A percentile compares a stretch with the other conserved stretches of the same genome.
These are phyloP conservation scores for Boeremia exigua DNA, from an alignment of 2,329 filamentous ascomycete species.

Conservation along the genomic window DNA sequence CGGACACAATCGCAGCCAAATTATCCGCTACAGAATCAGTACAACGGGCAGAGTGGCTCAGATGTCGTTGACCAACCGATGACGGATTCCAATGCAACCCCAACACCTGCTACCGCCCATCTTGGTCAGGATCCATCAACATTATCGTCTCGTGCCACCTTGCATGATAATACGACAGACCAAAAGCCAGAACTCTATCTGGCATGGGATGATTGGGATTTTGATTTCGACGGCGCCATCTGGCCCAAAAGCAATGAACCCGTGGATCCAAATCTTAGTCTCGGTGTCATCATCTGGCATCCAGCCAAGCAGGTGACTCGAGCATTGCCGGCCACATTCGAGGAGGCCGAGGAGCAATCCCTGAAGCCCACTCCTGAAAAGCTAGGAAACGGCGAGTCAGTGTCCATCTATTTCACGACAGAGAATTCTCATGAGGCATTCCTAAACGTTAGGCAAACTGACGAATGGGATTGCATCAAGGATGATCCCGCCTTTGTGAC, in stretches of 20 bases:
- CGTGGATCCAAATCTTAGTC: constrained; percentile 52
- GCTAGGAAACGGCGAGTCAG: constrained; percentile 51
- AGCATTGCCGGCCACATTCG: constrained; percentile 52
- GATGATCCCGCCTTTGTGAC: constrained; percentile 58
- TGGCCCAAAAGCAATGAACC: constrained; percentile 54
- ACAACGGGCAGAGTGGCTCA: constrained; percentile 23
- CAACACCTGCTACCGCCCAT: constrained; percentile 35
- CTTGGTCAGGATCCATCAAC: constrained; percentile 22
- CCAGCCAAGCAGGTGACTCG: constrained; percentile 52
- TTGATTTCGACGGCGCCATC: constrained; percentile 53
- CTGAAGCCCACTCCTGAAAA: constrained; percentile 46
- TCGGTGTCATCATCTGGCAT: constrained; percentile 55
- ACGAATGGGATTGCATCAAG: constrained; percentile 57
- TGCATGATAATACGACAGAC: constrained; percentile 23
- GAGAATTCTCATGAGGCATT: constrained; percentile 53
- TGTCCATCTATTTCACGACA: constrained; percentile 58
- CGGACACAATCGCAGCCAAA: constrained; percentile 21
- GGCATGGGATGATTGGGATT: constrained; percentile 50
- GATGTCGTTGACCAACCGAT: constrained; percentile 11
- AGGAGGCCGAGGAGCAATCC: constrained; percentile 53
- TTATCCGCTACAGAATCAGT: constrained; percentile 24
- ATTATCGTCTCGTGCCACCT: constrained; percentile 17
- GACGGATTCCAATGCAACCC: constrained; percentile 37
- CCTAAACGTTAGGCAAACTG: constrained; percentile 56
- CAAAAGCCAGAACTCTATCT: constrained; percentile 43